Evolutionary conservation across 2,329 filamentous ascomycete genomes (phyloP).

Genomic region (Hymenotorrendiella dingleyae): DNA sequence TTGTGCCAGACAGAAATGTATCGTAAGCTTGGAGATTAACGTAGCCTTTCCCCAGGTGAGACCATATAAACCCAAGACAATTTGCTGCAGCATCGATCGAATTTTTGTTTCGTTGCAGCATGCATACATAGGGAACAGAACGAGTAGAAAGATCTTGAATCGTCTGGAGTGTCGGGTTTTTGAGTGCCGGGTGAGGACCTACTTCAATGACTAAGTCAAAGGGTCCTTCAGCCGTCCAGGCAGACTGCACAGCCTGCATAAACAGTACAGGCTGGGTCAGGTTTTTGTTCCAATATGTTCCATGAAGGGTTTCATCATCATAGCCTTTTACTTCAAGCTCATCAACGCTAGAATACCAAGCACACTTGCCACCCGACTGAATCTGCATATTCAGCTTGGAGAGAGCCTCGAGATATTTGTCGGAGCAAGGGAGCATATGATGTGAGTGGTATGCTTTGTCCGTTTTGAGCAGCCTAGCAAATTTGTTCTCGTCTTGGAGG

Average conservation of each 20-base stretch:
- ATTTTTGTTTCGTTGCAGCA: slow-evolving; percentile 3
- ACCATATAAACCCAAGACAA: slow-evolving; percentile 20
- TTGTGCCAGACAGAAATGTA: slow-evolving; percentile 30
- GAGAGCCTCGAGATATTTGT: slow-evolving; percentile 6
- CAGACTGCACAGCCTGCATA: slow-evolving; percentile 1
- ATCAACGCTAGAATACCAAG: slow-evolving; percentile 29
- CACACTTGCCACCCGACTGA: slow-evolving; percentile 14
- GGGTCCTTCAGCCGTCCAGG: no score
- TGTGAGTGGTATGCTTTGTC: slow-evolving; percentile 24
- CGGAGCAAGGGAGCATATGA: slow-evolving; percentile 11
- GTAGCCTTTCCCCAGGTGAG: slow-evolving; percentile 20
- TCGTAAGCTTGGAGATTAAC: not conserved
- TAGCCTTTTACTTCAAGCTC: no score
- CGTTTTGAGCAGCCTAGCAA: slow-evolving; percentile 9
- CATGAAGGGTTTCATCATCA: slow-evolving; percentile 15
- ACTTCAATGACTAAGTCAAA: slow-evolving; percentile 5
- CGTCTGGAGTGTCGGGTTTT: slow-evolving; percentile 7
- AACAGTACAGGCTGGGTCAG: slow-evolving; percentile 39
- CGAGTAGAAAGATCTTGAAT: slow-evolving; percentile 4
- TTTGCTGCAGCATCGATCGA: slow-evolving; percentile 5
- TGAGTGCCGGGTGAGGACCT: slow-evolving; percentile 6
- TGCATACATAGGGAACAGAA: slow-evolving; percentile 9
- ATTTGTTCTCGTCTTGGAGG: slow-evolving; percentile 15
- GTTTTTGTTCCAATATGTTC: slow-evolving; percentile 40
- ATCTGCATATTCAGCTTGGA: slow-evolving; percentile 1